Conservation (phyloP, 2,329 filamentous ascomycete genomes). For the Celoporthe dispersa region DNA sequence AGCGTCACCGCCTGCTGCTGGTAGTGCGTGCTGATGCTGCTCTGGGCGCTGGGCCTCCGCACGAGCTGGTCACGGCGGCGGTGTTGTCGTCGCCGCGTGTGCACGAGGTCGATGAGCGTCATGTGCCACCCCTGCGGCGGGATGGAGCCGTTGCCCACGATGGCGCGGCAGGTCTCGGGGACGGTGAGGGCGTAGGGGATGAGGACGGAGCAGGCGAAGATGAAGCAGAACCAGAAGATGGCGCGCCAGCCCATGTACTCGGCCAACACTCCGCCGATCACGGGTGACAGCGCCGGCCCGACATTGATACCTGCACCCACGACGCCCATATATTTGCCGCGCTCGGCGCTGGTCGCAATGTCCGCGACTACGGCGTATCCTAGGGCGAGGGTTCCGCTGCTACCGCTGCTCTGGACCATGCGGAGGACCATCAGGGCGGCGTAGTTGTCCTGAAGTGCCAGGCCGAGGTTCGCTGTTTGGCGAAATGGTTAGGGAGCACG, state of each 20-base stretch:
- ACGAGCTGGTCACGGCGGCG: neutral
- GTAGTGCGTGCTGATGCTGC: slow-evolving; percentile 9
- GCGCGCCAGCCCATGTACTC: slow-evolving; percentile 69
- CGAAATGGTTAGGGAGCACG: neutral
- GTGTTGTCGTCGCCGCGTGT: slow-evolving; percentile 34
- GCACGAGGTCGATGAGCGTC: slow-evolving; percentile 56
- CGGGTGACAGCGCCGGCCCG: slow-evolving; percentile 59
- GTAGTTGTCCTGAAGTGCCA: slow-evolving; percentile 62
- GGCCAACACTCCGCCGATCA: slow-evolving; percentile 67
- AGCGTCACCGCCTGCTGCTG: neutral
- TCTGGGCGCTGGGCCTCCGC: neutral
- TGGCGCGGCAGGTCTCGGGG: slow-evolving; percentile 62
- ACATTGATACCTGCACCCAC: slow-evolving; percentile 64
- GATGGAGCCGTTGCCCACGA: slow-evolving; percentile 67
- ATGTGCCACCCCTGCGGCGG: slow-evolving; percentile 62
- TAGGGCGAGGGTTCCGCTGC: slow-evolving; percentile 72
- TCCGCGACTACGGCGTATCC: slow-evolving; percentile 75
- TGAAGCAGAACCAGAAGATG: slow-evolving; percentile 72
- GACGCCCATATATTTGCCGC: slow-evolving; percentile 74
- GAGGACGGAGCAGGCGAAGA: slow-evolving; percentile 55
- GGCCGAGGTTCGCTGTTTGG: slow-evolving; percentile 57
- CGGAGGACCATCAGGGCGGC: slow-evolving; percentile 63
- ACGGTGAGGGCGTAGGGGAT: slow-evolving; percentile 59
- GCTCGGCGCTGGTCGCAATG: slow-evolving; percentile 68
- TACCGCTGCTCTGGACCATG: slow-evolving; percentile 66